Conservation (phyloP, 1,139 yeast species). For the Kodamaea fungicola region DNA sequence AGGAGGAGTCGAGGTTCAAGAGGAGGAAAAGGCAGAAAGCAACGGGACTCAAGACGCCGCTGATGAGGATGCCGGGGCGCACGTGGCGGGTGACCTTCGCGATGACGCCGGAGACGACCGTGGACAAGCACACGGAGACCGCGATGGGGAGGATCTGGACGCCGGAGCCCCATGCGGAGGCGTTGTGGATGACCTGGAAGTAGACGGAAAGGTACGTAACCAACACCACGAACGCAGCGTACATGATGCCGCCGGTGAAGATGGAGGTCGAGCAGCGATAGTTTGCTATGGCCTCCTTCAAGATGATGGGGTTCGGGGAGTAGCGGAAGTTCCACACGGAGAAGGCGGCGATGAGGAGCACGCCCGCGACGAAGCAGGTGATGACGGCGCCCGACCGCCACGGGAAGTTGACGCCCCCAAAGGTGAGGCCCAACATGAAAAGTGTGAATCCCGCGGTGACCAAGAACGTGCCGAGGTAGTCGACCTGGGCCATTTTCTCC, state of each 20-base stretch:
- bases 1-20: conserved; percentile 33
- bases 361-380: conserved; percentile 53
- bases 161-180: conserved; percentile 56
- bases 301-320: conserved; percentile 46
- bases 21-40: conserved; percentile 53
- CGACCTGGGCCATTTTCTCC: conserved; percentile 42
- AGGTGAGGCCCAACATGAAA: conserved; percentile 47
- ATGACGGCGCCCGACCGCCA: conserved; percentile 60
- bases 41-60: conserved; percentile 41
- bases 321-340: conserved; percentile 45
- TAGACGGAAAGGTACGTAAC: conserved; percentile 49
- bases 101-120: conserved; percentile 44
- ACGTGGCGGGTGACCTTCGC: conserved; percentile 46
- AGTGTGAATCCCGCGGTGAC: conserved; percentile 41
- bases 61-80: conserved; percentile 45
- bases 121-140: conserved; percentile 47
- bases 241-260: conserved; percentile 34
- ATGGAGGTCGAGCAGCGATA: conserved; percentile 38
- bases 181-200: conserved; percentile 51
- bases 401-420: conserved; percentile 44
- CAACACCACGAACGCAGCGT: conserved; percentile 42
- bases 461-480: conserved; percentile 45
- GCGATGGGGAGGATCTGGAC: conserved; percentile 54
- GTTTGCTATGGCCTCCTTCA: conserved; percentile 34
- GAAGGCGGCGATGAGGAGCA: conserved; percentile 36